Evolutionary conservation across 176 grass and related monocot species (phyloP), one percentile per base, ranked within the genome.

Genomic region (Aegilops longissima): DNA sequence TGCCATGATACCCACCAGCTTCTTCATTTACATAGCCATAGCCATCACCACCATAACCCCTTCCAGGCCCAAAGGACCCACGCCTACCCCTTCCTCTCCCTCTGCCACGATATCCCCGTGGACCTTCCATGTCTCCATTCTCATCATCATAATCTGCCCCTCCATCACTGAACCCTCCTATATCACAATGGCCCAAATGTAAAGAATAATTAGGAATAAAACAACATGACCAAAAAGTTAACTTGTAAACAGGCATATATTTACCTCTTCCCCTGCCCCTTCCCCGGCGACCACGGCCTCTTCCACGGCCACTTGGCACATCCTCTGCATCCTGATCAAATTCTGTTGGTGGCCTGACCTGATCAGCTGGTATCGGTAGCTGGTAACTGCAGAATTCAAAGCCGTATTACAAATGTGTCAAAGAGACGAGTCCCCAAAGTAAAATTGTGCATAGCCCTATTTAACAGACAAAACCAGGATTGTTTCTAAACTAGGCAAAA

Each of bases 231-330:
- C 70, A 77, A 63, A 77, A 52, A 86, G 45, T 44, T 45, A 45
- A 45, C 44, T 45, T 40, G 30, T 51, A 61, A 65, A 21, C 18
- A 66, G 14, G 33, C 39, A 56, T 76, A 84, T 30, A 80, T 75
- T 77, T 91, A 93, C 94, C 91, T 87, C 89, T 90, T 80, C 88
- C 83, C 73, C 91, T 91, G 82, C 87, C 80, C 80, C 93, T 86
- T 39, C 93, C 91, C 4, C 74, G 68, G 11, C 78, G 89, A 77
- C 88, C 86, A 61, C 54, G 93, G 21, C 80, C 91, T 67, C 88
- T 90, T 78, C 88, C 86, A 77, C 74, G 91, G 13, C 77, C 89
- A 87, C 83, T 88, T 82, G 94, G 81, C 25, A 84, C 54, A 1
- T 78, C 73, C 74, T 89, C 94, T 88, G 78, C 74, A 59, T 91